phyloP scores from a whole-genome alignment of 1,284 basidiomycete genomes.

The Exsudoporus floridanus region DNA sequence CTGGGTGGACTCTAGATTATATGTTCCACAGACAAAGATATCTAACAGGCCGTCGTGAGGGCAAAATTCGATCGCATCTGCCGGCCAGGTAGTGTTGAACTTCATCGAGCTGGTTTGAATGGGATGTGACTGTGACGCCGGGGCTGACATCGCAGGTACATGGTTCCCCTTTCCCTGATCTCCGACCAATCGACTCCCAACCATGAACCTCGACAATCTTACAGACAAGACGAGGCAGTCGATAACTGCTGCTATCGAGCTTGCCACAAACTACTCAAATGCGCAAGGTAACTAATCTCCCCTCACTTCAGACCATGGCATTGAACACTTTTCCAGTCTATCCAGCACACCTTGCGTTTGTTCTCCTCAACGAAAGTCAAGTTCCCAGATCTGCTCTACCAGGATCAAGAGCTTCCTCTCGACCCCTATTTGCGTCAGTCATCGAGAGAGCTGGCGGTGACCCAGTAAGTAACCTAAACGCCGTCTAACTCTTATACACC shows the following conservation, averaged over 20 bases:
- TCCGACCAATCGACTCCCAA: slow-evolving; percentile 2
- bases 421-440: slow-evolving; percentile 71
- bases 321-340: slow-evolving; percentile 45
- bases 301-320: not conserved
- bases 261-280: slow-evolving; percentile 81
- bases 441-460: slow-evolving; percentile 79
- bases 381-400: slow-evolving; percentile 37
- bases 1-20: slow-evolving; percentile 54
- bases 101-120: not conserved
- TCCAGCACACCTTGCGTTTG: slow-evolving; percentile 77
- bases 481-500: slow-evolving; percentile 15
- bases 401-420: slow-evolving; percentile 25
- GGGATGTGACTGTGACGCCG: not conserved
- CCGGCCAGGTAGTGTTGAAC: slow-evolving; percentile 78
- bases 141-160: too few species aligned
- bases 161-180: not conserved
- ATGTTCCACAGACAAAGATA: slow-evolving; percentile 87
- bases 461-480: slow-evolving; percentile 41
- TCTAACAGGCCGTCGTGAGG: slow-evolving; percentile 58
- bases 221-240: slow-evolving; percentile 77
- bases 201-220: slow-evolving; percentile 68
- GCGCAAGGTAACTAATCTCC: slow-evolving; percentile 57
- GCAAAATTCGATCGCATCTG: slow-evolving; percentile 91
- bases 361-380: slow-evolving; percentile 64
- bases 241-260: slow-evolving; percentile 67